A percentile compares a stretch with the other conserved stretches of the same genome.
phyloP scores from a whole-genome alignment of 805 yeast species.

The Maudiozyma pseudohumilis region DNA sequence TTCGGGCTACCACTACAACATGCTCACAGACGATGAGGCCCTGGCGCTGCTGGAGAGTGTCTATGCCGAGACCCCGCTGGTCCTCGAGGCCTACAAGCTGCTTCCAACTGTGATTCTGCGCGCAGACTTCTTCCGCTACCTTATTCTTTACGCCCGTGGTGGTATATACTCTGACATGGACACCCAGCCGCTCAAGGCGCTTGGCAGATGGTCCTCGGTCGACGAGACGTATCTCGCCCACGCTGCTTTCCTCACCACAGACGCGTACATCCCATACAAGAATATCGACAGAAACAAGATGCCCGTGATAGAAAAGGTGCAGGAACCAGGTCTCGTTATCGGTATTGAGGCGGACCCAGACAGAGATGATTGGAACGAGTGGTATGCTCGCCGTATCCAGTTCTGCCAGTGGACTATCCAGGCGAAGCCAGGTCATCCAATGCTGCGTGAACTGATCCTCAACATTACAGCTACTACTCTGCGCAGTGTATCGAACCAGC shows the following conservation, averaged over 20 bases:
- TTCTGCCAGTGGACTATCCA: constrained; percentile 97
- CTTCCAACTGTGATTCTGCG: constrained; percentile 76
- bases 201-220: constrained; percentile 64
- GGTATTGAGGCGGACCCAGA: constrained; percentile 98
- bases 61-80: constrained; percentile 65
- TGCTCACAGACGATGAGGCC: constrained; percentile 63
- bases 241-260: background rate
- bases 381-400: constrained; percentile 90
- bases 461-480: constrained; percentile 70
- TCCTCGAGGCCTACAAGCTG: constrained; percentile 59
- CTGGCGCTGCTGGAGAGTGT: constrained; percentile 44
- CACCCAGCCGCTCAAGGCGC: constrained; percentile 63
- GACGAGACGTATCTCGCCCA: constrained; percentile 12
- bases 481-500: constrained; percentile 19
- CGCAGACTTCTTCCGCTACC: constrained; percentile 89
- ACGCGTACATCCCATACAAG: background rate
- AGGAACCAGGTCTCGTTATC: constrained; percentile 61
- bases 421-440: constrained; percentile 84
- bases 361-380: constrained; percentile 83
- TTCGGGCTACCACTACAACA: constrained; percentile 42
- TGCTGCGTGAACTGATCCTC: constrained; percentile 69
- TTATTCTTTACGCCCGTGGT: constrained; percentile 80
- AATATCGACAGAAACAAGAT: background rate
- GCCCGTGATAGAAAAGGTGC: background rate
- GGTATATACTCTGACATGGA: constrained; percentile 92